Evolutionary conservation across 768 basidiomycete species (phyloP), one percentile per base, ranked within the genome.

Genomic region (Rhizopogon sp.): DNA sequence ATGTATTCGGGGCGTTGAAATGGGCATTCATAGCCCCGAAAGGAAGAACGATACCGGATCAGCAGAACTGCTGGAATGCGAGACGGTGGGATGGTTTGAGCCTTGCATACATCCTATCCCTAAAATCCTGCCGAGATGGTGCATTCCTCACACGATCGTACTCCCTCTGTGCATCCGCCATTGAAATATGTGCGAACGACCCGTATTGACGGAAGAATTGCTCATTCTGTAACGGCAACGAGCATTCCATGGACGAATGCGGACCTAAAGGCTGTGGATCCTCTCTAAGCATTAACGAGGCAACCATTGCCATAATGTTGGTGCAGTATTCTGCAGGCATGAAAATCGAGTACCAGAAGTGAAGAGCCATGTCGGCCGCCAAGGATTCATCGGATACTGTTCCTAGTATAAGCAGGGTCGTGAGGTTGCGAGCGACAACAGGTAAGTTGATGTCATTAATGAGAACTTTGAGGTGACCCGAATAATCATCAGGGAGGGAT

Each of bases 331-430:
- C 64, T 39, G 50, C 52, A 6, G 76, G 76, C 41, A 79, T 47
- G 54, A 74, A 74, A 6, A 67, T 67, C 1, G 79, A 80, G 52
- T 78, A 78, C 75, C 76, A 79, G 50, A 77, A 73, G 55, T 80
- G 79, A 20, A 79, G 66, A 5, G 76, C 78, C 3, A 71, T 60
- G 39, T 79, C 79, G 7, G 71, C 78, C 1, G 74, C 74, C 17
- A 70, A 20, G 6, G 10, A 49, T 53, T 63, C 54, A 51, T 77
- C 69, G 2, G 65, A 46, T 40, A 72, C 58, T 17, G 58, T 67
- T 3, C 72, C 71, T n/a, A 80, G 66, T 42, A 79, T 71, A 20
- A 73, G 59, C 20, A 80, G 71, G 11, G 80, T 54, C 1, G 73
- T 16, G 14, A 79, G 59, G 50, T 80, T 80, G 29, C 79, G 74